Evolutionary conservation across 2,329 filamentous ascomycete genomes (phyloP).

Genomic region (Didymella pinodella): DNA sequence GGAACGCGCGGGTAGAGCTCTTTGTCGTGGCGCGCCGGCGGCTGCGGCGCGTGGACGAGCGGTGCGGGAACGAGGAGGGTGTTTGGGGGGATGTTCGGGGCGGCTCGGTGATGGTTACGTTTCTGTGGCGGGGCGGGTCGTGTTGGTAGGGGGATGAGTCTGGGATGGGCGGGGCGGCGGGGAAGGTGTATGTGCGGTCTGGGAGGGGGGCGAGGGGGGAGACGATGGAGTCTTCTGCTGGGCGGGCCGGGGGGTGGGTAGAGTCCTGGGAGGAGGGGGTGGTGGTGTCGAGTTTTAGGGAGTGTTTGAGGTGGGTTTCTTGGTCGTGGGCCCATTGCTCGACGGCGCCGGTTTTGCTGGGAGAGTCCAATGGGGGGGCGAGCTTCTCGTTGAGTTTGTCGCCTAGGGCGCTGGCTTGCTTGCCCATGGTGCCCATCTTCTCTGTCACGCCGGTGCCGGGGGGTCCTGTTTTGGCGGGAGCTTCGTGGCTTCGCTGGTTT

Average conservation of each 20-base stretch:
- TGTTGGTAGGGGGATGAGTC: conserved; percentile 24
- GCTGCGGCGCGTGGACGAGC: conserved; percentile 49
- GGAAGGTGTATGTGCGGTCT: conserved; percentile 40
- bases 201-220: conserved; percentile 38
- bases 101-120: conserved; percentile 49
- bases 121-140: conserved; percentile 39
- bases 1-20: conserved; percentile 69
- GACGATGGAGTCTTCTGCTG: conserved; percentile 42
- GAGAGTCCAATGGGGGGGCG: conserved; percentile 29
- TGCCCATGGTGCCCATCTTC: conserved; percentile 37
- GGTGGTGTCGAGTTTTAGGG: conserved; percentile 33
- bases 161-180: conserved; percentile 47
- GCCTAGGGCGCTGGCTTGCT: conserved; percentile 35
- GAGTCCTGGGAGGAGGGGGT: conserved; percentile 34
- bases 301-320: conserved; percentile 37
- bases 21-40: conserved; percentile 74
- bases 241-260: conserved; percentile 37
- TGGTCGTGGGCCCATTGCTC: conserved; percentile 53
- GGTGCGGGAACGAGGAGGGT: conserved; percentile 22
- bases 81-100: conserved; percentile 12
- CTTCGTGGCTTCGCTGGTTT: conserved; percentile 58
- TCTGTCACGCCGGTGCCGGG: conserved; percentile 52
- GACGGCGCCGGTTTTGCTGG: conserved; percentile 38
- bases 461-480: conserved; percentile 59
- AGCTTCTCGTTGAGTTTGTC: conserved; percentile 46